Conservation (phyloP, 2,329 filamentous ascomycete genomes). For the Blastomyces parvus region DNA sequence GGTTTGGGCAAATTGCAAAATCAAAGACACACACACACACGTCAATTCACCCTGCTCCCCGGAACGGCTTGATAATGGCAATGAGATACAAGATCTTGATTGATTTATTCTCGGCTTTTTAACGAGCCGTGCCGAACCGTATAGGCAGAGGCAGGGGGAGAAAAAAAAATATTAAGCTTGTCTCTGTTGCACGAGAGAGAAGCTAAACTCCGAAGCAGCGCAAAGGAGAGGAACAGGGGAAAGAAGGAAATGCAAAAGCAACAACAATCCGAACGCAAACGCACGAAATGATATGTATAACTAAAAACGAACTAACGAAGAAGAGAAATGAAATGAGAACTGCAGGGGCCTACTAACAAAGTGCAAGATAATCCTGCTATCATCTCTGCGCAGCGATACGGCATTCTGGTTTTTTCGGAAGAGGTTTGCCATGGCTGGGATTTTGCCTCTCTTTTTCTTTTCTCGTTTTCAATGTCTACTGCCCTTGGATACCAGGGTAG, state of each 20-base stretch:
- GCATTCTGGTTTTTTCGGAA: neutral
- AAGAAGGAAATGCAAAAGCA: constrained; percentile 2
- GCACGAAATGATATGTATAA: neutral
- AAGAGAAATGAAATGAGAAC: neutral
- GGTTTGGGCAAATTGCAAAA: neutral
- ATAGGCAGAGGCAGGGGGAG: neutral
- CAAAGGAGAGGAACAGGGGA: neutral
- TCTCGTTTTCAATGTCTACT: neutral
- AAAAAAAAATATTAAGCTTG: too few species aligned
- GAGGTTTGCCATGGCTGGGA: neutral
- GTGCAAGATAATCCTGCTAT: constrained; percentile 65
- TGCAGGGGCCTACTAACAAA: constrained; percentile 50
- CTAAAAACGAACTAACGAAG: neutral
- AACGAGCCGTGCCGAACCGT: neutral
- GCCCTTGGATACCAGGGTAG: too few species aligned
- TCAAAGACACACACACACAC: neutral
- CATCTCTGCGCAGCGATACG: constrained; percentile 34
- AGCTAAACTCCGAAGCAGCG: neutral
- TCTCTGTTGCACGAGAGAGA: neutral
- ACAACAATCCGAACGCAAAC: neutral
- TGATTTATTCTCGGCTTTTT: neutral
- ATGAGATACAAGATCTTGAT: neutral
- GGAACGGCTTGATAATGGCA: too few species aligned
- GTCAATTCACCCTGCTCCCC: neutral
- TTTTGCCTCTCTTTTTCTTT: neutral